Percentiles rank a stretch among this genome's conserved stretches.
These are phyloP conservation scores for Picocystis salinarum DNA, from an alignment of 139 green algal species.

Conservation along the genomic window DNA sequence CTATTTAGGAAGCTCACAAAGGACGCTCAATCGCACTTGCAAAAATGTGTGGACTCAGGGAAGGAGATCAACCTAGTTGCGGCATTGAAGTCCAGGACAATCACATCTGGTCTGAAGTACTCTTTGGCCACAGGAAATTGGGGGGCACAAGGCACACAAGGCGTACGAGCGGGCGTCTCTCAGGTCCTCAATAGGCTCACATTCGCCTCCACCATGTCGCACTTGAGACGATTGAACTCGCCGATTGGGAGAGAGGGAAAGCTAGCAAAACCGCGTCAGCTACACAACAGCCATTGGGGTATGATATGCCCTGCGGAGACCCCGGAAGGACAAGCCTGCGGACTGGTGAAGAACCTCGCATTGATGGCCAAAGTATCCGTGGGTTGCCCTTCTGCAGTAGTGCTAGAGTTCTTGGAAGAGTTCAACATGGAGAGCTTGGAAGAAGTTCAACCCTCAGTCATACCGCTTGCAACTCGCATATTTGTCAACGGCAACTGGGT, in stretches of 20 bases:
- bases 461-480: constrained; percentile 35
- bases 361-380: constrained; percentile 67
- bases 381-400: constrained; percentile 14
- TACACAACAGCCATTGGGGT: constrained; percentile 97
- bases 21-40: constrained; percentile 65
- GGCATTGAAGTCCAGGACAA: constrained; percentile 67
- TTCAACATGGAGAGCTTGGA: constrained; percentile 34
- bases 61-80: constrained; percentile 27
- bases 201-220: constrained; percentile 82
- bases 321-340: constrained; percentile 77
- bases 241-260: constrained; percentile 61
- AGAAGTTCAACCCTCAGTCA: constrained; percentile 24
- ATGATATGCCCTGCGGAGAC: constrained; percentile 96
- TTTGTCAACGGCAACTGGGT: constrained; percentile 89
- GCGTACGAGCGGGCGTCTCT: constrained; percentile 44
- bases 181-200: constrained; percentile 87
- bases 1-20: constrained; percentile 62
- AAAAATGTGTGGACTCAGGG: constrained; percentile 31
- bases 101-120: constrained; percentile 85
- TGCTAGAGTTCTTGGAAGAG: constrained; percentile 36
- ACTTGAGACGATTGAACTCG: constrained; percentile 91
- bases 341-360: constrained; percentile 97
- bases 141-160: constrained; percentile 31
- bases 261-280: constrained; percentile 81
- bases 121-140: constrained; percentile 95